phyloP scores from a whole-genome alignment of 1,284 basidiomycete genomes.

The Xerocomus minutiporus region DNA sequence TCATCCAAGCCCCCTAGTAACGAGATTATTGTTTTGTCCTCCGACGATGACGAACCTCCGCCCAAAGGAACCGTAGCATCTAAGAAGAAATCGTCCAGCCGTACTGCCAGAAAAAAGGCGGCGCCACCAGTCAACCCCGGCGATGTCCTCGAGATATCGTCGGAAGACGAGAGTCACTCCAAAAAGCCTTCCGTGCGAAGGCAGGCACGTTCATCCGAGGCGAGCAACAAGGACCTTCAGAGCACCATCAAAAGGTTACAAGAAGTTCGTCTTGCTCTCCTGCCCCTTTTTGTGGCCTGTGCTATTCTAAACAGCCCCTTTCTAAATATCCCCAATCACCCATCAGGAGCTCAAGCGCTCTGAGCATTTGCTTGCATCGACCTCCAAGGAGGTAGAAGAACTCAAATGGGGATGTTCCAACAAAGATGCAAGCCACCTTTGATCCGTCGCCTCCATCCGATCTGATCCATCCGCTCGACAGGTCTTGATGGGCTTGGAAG shows the following conservation, averaged over 20 bases:
- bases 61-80: slow-evolving; percentile 23
- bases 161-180: slow-evolving; percentile 24
- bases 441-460: background rate
- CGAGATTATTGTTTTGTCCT: slow-evolving; percentile 56
- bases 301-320: background rate
- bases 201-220: background rate
- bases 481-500: slow-evolving; percentile 40
- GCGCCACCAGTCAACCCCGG: background rate
- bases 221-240: slow-evolving; percentile 11
- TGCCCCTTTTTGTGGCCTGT: background rate
- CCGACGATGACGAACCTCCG: slow-evolving; percentile 43
- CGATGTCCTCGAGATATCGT: slow-evolving; percentile 30
- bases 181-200: slow-evolving; percentile 11
- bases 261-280: slow-evolving; percentile 15
- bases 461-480: slow-evolving; percentile 7
- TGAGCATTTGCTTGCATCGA: slow-evolving; percentile 6
- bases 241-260: slow-evolving; percentile 20
- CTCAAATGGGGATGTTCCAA: slow-evolving; percentile 13
- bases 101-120: slow-evolving; percentile 19
- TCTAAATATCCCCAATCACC: background rate
- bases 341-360: slow-evolving; percentile 16
- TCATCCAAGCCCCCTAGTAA: slow-evolving; percentile 16
- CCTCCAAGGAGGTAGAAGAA: slow-evolving; percentile 20
- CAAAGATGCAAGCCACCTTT: slow-evolving; percentile 6
- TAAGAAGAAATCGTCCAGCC: slow-evolving; percentile 31